Base-by-base conservation (phyloP, 2,329 filamentous ascomycete genomes). In the Xylariaceae sp. region DNA sequence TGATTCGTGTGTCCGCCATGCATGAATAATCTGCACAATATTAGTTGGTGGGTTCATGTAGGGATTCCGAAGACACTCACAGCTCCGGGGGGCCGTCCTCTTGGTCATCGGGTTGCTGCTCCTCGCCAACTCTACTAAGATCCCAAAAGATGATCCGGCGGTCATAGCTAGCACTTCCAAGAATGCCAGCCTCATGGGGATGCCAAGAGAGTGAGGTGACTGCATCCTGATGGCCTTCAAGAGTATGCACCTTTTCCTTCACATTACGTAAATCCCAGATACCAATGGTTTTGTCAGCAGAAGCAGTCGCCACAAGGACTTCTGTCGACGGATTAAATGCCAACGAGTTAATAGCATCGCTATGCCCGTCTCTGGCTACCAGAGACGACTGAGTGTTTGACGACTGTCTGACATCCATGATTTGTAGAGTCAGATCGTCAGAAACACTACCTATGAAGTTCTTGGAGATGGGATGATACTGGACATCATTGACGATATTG, bases 1-100 rank as follows among this genome's bases (percentile, higher is more conserved):
- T 96, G 89, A 76, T 97, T 97, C 10, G 95, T 99, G 78, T 99
- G 96, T 29, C 95, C 95, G 59, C 95, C 95, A 69, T 99, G 95
- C 93, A 99, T 98, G 77, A 99, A 99, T 1, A 99, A 79, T 45
- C 90, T 92, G 56, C 5, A 41, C 32, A n/a, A 14, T 6, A 37
- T 66, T 52, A 54, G 57, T 57, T n/a, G 57, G 49, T 47, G 46
- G 42, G 23, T n/a, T 16, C 37, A 21, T 23, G 42, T 20, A 10
- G 20, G 12, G 14, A 5, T 21, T 12, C 29, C n/a, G 45, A 10
- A 53, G 51, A 53, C 14, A 84, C 89, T 76, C 81, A 95, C 89
- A 99, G 81, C 75, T 99, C 95, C 49, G 95, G 93, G 1, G 93
- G 90, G 0, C 95, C 95, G 71, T 99, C 95, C 66, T 98, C 93